A percentile compares a stretch with the other conserved stretches of the same genome.
Conservation (phyloP, 345 rosid species). For the Streptanthus diversifolius region DNA sequence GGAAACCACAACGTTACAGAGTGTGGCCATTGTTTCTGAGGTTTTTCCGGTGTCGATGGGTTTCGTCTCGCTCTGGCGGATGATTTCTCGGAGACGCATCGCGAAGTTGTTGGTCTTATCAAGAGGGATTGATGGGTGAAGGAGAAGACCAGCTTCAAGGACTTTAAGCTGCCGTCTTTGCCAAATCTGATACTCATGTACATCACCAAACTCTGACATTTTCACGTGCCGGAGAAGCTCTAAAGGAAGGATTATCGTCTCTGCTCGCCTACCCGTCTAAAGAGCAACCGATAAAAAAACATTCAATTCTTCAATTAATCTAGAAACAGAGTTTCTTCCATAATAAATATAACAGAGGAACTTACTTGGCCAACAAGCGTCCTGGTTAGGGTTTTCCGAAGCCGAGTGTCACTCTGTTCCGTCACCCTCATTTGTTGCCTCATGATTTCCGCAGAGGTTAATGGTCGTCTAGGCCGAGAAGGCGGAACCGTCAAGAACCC, state of each 20-base stretch:
- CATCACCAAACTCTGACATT: slow-evolving; percentile 46
- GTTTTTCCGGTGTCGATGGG: slow-evolving; percentile 59
- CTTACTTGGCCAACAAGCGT: slow-evolving; percentile 92
- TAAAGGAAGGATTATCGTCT: slow-evolving; percentile 83
- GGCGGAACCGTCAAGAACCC: slow-evolving; percentile 44
- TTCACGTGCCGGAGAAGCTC: slow-evolving; percentile 89
- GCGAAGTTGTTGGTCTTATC: slow-evolving; percentile 56
- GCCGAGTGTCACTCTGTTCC: slow-evolving; percentile 74
- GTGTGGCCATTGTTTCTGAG: slow-evolving; percentile 56
- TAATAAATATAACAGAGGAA: background rate
- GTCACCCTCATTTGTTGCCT: slow-evolving; percentile 86
- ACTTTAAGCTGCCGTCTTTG: slow-evolving; percentile 75
- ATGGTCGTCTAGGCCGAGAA: slow-evolving; percentile 56
- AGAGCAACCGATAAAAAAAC: background rate
- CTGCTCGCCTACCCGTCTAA: slow-evolving; percentile 76
- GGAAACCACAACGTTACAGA: slow-evolving; percentile 62
- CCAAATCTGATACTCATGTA: slow-evolving; percentile 71
- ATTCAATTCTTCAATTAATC: background rate
- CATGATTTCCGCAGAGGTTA: slow-evolving; percentile 94
- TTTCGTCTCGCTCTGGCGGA: slow-evolving; percentile 48
- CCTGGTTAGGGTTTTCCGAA: slow-evolving; percentile 80
- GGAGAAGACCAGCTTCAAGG: slow-evolving; percentile 68
- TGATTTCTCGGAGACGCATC: slow-evolving; percentile 54
- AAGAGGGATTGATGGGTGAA: slow-evolving; percentile 57
- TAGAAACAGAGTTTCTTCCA: background rate